Evolutionary conservation across 768 basidiomycete genomes (phyloP), one percentile per base, ranked within the genome.

Genomic region (Macrocybe gigantea): DNA sequence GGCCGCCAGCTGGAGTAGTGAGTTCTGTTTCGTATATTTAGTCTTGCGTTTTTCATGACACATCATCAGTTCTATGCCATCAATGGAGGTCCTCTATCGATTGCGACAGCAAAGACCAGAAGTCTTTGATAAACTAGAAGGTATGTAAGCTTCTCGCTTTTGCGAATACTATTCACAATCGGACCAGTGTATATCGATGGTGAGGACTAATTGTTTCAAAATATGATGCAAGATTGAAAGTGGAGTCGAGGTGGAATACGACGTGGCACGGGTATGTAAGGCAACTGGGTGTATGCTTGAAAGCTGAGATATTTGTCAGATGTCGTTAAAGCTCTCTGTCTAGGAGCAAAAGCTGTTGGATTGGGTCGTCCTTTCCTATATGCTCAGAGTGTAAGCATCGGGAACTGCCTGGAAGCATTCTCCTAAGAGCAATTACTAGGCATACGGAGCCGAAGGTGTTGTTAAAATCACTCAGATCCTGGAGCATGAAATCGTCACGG

Each of bases 321-420:
- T 66, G 83, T 93, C 11, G 67, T 96, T 41, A 96, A 95, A 64
- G 93, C 93, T 0, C 67, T 95, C 7, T 94, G 91, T 60, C 72
- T 96, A 6, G 93, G 93, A 7, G 93, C 93, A 3, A 83, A 67
- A 52, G 89, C 85, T 6, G 89, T 93, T 12, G 93, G 93, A 4
- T 67, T 96, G 32, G 93, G 93, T 2, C 73, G 93, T 10, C 75
- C 87, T 10, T 89, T 93, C 72, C 72, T 96, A 8, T 95, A 88
- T 58, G 91, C 86, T 1, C 85, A 89, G 66, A 86, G 86, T 56
- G 88, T 88, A 64, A 58, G 77, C 60, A 9, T 7, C 33, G 22
- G 15, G 38, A 5, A n/a, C 22, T 22, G 5, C n/a, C 12, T 14
- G 12, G 50, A 10, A 11, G 5, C 11, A 22, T 15, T 36, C 11